Evolutionary conservation across 2,329 filamentous ascomycete species (phyloP), one percentile per base, ranked within the genome.

Genomic region (Elsinoe australis): DNA sequence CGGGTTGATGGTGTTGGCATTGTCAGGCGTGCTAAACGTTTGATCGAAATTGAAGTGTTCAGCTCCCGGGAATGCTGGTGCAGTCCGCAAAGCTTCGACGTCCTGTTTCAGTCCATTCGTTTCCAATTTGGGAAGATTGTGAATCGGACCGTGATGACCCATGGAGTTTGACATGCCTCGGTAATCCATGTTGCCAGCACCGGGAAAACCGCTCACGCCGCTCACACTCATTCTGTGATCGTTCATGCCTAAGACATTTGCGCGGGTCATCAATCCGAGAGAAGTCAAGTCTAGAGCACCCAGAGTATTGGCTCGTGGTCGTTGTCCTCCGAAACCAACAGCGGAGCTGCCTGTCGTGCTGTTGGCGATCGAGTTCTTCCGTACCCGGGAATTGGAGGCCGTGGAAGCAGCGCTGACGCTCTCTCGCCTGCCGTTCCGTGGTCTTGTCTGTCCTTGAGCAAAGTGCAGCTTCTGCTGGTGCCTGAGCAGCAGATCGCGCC

Each of bases 391-490:
- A 55, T 82, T 73, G 24, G 75, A 77, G 10, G 79, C 77, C 5
- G 77, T 74, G 6, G 82, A 80, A 52, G 83, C 79, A 48, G 84
- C 87, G 52, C 84, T 77, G 4, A 76, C 85, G 66, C 92, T 96
- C 69, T 96, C 92, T 55, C 92, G 80, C 56, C 90, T 84, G 58
- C 68, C 73, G 58, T 87, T 89, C 58, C 89, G 81, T 36, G 89
- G 88, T 52, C 89, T 80, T 36, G 88, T 83, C 4, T 92, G 85
- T 0, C 88, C 88, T 9, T 87, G 86, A 19, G 87, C 87, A 75
- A 94, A 87, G 65, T 98, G 92, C 39, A 98, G 78, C 74, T 98
- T 98, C 73, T 98, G 92, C 74, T 98, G 92, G 68, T 98, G 92
- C 51, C 92, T 81, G 56, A 98, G 72, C 49, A 98, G 76, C 56